A percentile compares a stretch with the other conserved stretches of the same genome.
These are phyloP conservation scores for Poterioochromonas sp. DNA, from an alignment of 352 stramenopile species.

Conservation along the genomic window DNA sequence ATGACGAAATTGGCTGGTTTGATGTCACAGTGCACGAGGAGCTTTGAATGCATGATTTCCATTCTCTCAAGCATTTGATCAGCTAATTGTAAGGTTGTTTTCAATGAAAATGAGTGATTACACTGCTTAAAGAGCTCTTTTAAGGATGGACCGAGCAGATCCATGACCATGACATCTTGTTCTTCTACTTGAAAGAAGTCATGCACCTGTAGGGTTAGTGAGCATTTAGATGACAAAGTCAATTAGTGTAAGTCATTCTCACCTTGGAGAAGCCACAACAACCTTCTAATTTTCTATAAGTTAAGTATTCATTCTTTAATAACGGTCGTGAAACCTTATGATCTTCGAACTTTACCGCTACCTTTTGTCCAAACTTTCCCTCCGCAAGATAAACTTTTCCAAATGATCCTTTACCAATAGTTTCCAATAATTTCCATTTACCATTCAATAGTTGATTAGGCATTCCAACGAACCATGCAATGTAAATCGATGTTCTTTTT, in stretches of 20 bases:
- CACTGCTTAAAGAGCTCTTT: slow-evolving; percentile 66
- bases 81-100: slow-evolving; percentile 60
- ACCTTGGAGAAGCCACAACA: slow-evolving; percentile 44
- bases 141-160: slow-evolving; percentile 77
- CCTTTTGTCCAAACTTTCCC: slow-evolving; percentile 43
- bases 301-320: slow-evolving; percentile 98
- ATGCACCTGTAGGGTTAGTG: slow-evolving; percentile 37
- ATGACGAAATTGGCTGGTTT: slow-evolving; percentile 89
- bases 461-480: too few relatives aligned
- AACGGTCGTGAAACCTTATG: slow-evolving; percentile 84
- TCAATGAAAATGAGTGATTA: slow-evolving; percentile 53
- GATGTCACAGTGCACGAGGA: slow-evolving; percentile 85
- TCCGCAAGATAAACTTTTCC: too few relatives aligned
- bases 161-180: slow-evolving; percentile 94
- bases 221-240: slow-evolving; percentile 27
- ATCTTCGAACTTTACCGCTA: slow-evolving; percentile 73
- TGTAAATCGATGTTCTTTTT: too few relatives aligned
- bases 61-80: slow-evolving; percentile 81
- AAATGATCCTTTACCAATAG: too few relatives aligned
- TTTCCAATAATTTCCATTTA: too few relatives aligned
- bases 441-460: too few relatives aligned
- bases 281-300: slow-evolving; percentile 96
- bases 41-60: slow-evolving; percentile 76
- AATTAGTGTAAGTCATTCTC: slow-evolving; percentile 17
- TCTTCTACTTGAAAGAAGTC: slow-evolving; percentile 53